Percentiles rank a stretch among this genome's conserved stretches.
These are phyloP conservation scores for Botrytis deweyae DNA, from an alignment of 2,329 filamentous ascomycete species.

Conservation along the genomic window DNA sequence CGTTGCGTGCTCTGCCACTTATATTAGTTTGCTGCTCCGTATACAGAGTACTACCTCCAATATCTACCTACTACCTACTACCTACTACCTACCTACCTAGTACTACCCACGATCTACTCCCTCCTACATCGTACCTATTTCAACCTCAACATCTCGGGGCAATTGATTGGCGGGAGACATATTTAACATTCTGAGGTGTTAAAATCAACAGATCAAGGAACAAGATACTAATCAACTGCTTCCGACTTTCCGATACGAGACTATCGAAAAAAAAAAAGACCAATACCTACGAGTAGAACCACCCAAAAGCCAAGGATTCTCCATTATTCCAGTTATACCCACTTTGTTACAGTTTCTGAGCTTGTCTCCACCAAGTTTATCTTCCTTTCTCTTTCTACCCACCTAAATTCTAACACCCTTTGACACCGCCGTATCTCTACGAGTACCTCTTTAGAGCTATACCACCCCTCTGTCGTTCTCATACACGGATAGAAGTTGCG, in stretches of 20 bases:
- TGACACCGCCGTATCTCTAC: background rate
- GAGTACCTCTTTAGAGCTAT: background rate
- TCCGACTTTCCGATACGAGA: slow-evolving; percentile 1
- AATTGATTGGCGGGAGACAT: background rate
- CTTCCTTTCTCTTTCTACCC: background rate
- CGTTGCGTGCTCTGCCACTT: background rate
- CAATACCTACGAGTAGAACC: background rate
- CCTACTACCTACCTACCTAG: too few relatives aligned
- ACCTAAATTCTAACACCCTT: background rate
- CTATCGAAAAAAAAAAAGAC: slow-evolving; percentile 2
- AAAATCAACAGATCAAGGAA: background rate
- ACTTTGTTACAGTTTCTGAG: slow-evolving; percentile 5
- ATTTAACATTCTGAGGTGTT: background rate
- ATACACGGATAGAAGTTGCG: background rate
- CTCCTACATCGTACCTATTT: background rate
- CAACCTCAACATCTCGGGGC: background rate
- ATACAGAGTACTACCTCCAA: background rate
- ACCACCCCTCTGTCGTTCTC: background rate
- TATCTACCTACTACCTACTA: background rate
- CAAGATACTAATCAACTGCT: background rate
- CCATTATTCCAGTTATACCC: slow-evolving; percentile 12
- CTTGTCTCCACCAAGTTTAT: slow-evolving; percentile 1
- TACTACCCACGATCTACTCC: too few relatives aligned
- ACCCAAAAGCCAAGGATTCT: slow-evolving; percentile 8
- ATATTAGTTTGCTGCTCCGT: background rate